Evolutionary conservation across 371 early-diverging fungal species (phyloP), one percentile per base, ranked within the genome.

Genomic region (Aphelidium insulamus): DNA sequence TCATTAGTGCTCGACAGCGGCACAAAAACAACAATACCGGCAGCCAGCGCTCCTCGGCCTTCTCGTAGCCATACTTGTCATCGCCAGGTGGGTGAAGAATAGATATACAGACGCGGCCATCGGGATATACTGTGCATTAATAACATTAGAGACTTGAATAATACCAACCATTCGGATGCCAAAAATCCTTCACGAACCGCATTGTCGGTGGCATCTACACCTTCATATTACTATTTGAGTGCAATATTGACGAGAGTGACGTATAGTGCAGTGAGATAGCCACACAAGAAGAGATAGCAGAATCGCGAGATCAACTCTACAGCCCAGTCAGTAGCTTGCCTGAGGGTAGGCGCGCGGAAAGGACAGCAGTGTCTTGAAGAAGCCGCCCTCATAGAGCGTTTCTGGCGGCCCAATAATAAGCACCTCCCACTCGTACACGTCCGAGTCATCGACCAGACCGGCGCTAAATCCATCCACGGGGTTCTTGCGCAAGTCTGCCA

Each of bases 61-160:
- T 48, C 45, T 91, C 92, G 43, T 91, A 88, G 11, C 88, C 92
- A 45, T 67, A 91, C 48, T 70, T 72, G 54, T 91, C 92, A 39
- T 79, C 79, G 44, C 64, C 72, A 38, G 65, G 72, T 34, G 67
- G 75, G 49, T 62, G 73, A 57, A 88, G 55, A 44, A 86, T 92
- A n/a, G 77, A 74, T 34, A 88, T 83, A 55, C 90, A 88, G 5
- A 92, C 82, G 23, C 66, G 68, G 21, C 90, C 94, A 49, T 75
- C 59, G 16, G 63, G 57, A 49, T 86, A 79, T 18, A 73, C 69
- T 71, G 52, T 19, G 32, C 21, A 11, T 28, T 23, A 35, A 28
- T 37, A 30, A 8, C 14, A 15, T 21, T 20, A 37, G 30, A 43
- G 4, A 30, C n/a, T 5, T 11, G 38, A 44, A 19, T 15, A 26